Evolutionary conservation across 2,329 filamentous ascomycete species (phyloP), one percentile per base, ranked within the genome.

Genomic region (Diplodia scrobiculata): DNA sequence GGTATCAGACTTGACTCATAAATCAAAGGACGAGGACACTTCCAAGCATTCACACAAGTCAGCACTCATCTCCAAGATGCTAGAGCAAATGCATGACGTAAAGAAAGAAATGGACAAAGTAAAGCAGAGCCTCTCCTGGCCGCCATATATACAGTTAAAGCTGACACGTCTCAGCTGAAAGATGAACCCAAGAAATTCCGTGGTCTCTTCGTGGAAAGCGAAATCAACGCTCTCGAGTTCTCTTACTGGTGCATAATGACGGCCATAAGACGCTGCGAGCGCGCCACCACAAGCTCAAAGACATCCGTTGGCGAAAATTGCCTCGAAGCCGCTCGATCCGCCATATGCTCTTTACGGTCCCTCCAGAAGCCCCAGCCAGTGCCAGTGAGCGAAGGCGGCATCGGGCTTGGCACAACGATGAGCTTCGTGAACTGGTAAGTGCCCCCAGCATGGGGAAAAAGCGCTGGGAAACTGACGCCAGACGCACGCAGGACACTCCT

Each of bases 181-280:
- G 27, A 67, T 69, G 59, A 71, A 71, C 69, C 50, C 41, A 51
- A 47, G 1, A 6, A 5, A 17, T 60, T 41, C 41, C 47, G 38
- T 6, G 27, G 27, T 10, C 62, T 65, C 6, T 60, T 47, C 69
- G 36, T 76, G 72, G 72, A 72, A 72, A 52, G 72, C 70, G 55
- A 69, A 72, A 10, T 60, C 7, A 45, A 48, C 6, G 58, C 58
- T 9, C 27, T 60, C 41, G 73, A 76, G 52, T 76, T 76, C 60
- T 74, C 73, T n/a, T 76, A 73, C 66, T 75, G 72, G 64, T 76
- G 72, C 1, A 72, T 71, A 6, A 60, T 76, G 25, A 73, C 73
- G 7, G 71, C 72, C 3, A 72, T 76, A 13, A 71, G 73, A 50
- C 72, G 74, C 9, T 34, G 25, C 29, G 68, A 75, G 10, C 74